Base-by-base conservation (phyloP, 129 eudicot genomes). In the Tagetes erecta region DNA sequence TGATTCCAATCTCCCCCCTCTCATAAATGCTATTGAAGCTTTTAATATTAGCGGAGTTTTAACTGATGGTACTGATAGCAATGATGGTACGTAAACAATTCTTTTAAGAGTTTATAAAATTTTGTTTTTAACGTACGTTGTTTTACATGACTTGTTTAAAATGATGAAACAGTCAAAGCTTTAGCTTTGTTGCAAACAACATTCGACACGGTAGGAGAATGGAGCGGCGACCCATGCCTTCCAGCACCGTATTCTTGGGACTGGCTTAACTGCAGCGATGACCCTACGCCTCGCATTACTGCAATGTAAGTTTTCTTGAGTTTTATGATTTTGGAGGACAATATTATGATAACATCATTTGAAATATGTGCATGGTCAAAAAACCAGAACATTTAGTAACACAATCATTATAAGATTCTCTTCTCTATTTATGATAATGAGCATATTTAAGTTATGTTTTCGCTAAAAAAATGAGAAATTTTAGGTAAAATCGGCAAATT, bases 201-300 rank as follows among this genome's bases (percentile, higher is more conserved):
- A 44, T 76, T 81, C 39, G 60, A 42, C 33, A 78, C 76, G 55
- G 31, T 81, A 76, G 68, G 46, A 70, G 81, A 13, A 11, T 81
- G 84, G 84, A 72, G 67, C 4, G 81, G 84, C 6, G 84, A 81
- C 68, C 84, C 84, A 2, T 81, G 81, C 30, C 84, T 81, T 65
- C 84, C 81, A 4, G 80, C 78, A 45, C 64, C 70, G n/a, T 81
- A 81, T 64, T 76, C 81, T 7, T 81, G 84, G 84, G 84, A 81
- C 55, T 81, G 84, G 84, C 81, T 81, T 57, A 81, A 76, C 2
- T 81, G 84, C 40, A 81, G 84, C 56, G 27, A 66, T n/a, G 84
- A 81, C 5, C 69, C 78, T 11, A 47, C 68, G 0, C 81, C 84
- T 81, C 84, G 84, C 14, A 51, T 81, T 44, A 81, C 78, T 39